Evolutionary conservation across 768 basidiomycete genomes (phyloP), one percentile per base, ranked within the genome.

Genomic region (Leccinum subtestaceum): DNA sequence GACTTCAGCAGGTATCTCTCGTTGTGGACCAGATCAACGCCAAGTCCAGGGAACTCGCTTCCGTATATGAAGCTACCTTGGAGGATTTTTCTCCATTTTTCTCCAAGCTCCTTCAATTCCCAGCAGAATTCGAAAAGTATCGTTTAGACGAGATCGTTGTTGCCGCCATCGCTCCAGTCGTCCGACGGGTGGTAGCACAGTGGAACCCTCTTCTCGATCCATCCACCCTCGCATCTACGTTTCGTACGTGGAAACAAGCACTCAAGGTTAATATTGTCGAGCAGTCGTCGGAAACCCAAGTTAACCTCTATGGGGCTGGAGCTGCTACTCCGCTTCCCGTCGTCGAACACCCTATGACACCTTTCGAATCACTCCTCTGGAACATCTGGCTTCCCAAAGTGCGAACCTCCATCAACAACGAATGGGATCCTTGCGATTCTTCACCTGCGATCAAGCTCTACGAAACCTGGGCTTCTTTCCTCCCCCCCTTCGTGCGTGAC

Each of bases 331-430:
- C 69, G 12, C 63, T 72, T 6, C 61, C 74, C 4, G 66, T 75
- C 15, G 69, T 76, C 49, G 84, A 84, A 60, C 79, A 75, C 61
- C 79, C 80, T 2, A 99, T 99, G 97, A 95, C 95, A 15, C 88
- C 96, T 0, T 99, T 92, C 70, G 97, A 99, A 70, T 92, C 89
- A 60, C 78, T 98, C 25, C 74, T 98, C 13, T 98, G 97, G 95
- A 92, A 88, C 63, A 79, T 91, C 10, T 99, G 95, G 97, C 76
- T 99, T 27, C 97, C 97, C 0, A 92, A 86, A 75, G 88, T 98
- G n/a, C 85, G 97, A 27, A 92, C 93, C 0, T 81, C 84, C 11
- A 87, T 98, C 71, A 98, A 98, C 74, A 98, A 99, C 72, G 89
- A 95, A 32, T 99, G 97, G 97, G 76, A 81, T 10, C 86, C 95